These are phyloP conservation scores for Termitomyces sp. DNA, from an alignment of 768 basidiomycete species.

Conservation along the genomic window DNA sequence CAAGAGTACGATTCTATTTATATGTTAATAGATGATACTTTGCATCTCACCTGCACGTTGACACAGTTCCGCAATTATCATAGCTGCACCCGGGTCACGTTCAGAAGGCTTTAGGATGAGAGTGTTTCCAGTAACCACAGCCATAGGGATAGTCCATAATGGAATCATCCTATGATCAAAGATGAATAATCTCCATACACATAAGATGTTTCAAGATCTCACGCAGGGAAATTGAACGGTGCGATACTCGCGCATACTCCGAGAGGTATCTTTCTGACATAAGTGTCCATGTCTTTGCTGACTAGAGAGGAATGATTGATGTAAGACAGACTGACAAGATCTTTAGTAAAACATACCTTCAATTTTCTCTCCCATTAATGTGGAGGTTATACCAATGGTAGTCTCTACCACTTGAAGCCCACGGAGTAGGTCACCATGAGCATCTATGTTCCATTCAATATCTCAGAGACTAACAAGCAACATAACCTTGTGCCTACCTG, in stretches of 20 bases:
- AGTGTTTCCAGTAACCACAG: conserved; percentile 88
- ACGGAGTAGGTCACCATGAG: conserved; percentile 91
- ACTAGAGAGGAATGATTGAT: conserved; percentile 41
- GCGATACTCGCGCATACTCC: conserved; percentile 87
- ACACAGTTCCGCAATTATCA: conserved; percentile 96
- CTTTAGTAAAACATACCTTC: conserved; percentile 55
- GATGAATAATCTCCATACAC: conserved; percentile 2
- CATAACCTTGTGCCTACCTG: conserved; percentile 43
- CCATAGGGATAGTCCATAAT: conserved; percentile 92
- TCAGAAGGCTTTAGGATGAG: conserved; percentile 95
- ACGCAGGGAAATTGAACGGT: conserved; percentile 93
- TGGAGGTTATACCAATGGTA: conserved; percentile 77
- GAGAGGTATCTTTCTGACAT: conserved; percentile 77
- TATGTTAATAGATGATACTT: not conserved
- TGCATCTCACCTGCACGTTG: conserved; percentile 64
- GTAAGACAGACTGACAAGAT: not conserved
- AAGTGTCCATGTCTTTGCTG: conserved; percentile 96
- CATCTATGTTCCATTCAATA: conserved; percentile 49
- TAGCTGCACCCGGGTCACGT: conserved; percentile 93
- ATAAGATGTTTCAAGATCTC: conserved; percentile 22
- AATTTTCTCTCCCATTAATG: conserved; percentile 85
- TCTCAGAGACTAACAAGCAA: conserved; percentile 1
- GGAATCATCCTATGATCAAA: conserved; percentile 77
- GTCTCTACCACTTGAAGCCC: conserved; percentile 88
- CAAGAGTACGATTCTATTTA: not conserved